These are phyloP conservation scores for Cladosporium austrohemisphaericum DNA, from an alignment of 2,329 filamentous ascomycete species.

Conservation along the genomic window DNA sequence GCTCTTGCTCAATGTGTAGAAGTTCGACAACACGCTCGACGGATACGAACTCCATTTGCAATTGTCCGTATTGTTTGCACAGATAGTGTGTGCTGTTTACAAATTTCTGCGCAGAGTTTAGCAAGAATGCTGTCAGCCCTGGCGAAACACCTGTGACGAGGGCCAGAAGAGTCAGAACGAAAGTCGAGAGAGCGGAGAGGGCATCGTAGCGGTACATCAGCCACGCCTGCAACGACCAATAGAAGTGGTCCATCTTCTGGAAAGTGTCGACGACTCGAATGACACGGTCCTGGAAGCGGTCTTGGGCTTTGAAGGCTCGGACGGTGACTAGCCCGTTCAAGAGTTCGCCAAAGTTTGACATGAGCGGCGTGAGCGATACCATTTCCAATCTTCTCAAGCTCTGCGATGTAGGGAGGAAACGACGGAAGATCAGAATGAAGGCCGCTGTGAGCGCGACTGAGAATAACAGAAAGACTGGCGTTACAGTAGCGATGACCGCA, in stretches of 20 bases:
- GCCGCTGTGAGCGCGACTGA: conserved; percentile 62
- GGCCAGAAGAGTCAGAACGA: conserved; percentile 69
- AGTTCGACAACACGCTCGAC: conserved; percentile 84
- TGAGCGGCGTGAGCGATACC: conserved; percentile 81
- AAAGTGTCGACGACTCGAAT: conserved; percentile 81
- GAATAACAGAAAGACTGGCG: conserved; percentile 71
- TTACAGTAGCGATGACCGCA: conserved; percentile 73
- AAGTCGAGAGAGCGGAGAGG: conserved; percentile 69
- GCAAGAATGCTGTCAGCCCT: conserved; percentile 77
- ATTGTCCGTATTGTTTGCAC: conserved; percentile 74
- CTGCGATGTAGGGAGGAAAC: conserved; percentile 79
- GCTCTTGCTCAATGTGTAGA: conserved; percentile 72
- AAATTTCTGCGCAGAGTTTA: conserved; percentile 67
- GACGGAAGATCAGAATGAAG: conserved; percentile 71
- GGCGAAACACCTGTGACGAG: conserved; percentile 70
- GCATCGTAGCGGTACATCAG: conserved; percentile 73
- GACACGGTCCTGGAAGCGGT: conserved; percentile 74
- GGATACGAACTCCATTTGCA: conserved; percentile 89
- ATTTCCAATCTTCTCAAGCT: conserved; percentile 80
- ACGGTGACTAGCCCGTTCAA: conserved; percentile 84
- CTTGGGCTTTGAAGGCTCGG: conserved; percentile 73
- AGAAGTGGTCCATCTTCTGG: conserved; percentile 94
- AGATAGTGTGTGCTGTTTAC: conserved; percentile 68
- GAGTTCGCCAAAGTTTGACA: conserved; percentile 88
- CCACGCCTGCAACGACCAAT: conserved; percentile 84